These are phyloP conservation scores for Hymenochaete sp. DNA, from an alignment of 1,284 basidiomycete genomes.

Conservation along the genomic window DNA sequence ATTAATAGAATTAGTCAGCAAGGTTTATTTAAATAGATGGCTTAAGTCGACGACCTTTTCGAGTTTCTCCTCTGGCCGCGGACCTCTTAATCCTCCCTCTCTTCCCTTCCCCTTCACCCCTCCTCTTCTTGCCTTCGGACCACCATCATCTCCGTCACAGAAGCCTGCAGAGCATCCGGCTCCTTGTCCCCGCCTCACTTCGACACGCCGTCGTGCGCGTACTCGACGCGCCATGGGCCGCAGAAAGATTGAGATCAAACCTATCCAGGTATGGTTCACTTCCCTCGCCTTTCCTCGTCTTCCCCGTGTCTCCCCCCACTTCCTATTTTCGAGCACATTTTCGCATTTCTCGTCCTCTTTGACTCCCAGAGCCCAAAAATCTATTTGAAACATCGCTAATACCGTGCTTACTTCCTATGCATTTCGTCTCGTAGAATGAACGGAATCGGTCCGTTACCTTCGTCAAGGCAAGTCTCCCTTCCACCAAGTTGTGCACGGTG, in stretches of 20 bases:
- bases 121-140: neutral
- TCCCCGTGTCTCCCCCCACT: neutral
- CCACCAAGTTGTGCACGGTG: slow-evolving; percentile 2
- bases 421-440: slow-evolving; percentile 28
- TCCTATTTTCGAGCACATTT: slow-evolving; percentile 1
- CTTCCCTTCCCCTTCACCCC: neutral
- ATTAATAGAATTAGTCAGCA: neutral
- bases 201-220: neutral
- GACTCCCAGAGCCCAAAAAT: neutral
- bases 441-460: slow-evolving; percentile 41
- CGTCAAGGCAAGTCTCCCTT: slow-evolving; percentile 29
- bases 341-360: slow-evolving; percentile 4
- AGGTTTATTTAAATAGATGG: neutral
- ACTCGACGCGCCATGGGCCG: slow-evolving; percentile 16
- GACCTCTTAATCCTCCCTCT: neutral
- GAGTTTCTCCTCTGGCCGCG: neutral
- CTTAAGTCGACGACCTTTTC: neutral
- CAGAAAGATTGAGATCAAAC: slow-evolving; percentile 19
- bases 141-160: neutral
- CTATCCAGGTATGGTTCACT: slow-evolving; percentile 16
- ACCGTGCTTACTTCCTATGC: neutral
- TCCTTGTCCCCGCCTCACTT: no score
- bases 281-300: neutral
- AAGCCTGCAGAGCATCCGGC: neutral
- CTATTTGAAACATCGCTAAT: neutral